A percentile compares a stretch with the other conserved stretches of the same genome.
Conservation (phyloP, 345 rosid genomes). For the Syzygium oleosum region DNA sequence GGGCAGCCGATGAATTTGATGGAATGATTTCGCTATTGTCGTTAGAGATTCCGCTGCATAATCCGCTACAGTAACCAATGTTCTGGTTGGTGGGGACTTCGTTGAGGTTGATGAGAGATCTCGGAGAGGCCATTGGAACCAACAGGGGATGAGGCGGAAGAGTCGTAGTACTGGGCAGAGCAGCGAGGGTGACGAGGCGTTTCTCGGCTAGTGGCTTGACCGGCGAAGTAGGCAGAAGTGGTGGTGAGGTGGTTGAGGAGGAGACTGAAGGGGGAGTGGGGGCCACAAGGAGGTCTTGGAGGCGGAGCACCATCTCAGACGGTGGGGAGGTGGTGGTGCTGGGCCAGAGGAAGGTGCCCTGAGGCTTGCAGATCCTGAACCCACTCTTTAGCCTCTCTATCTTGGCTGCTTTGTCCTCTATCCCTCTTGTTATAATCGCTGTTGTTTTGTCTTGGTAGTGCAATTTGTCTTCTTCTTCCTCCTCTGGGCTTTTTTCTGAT, state of each 20-base stretch:
- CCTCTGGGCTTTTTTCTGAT: background rate
- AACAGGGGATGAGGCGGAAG: background rate
- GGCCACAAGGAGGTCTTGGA: constrained; percentile 14
- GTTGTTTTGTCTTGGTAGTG: background rate
- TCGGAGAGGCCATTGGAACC: background rate
- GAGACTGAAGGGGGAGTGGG: constrained; percentile 40
- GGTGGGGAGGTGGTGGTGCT: constrained; percentile 20
- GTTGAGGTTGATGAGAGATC: constrained; percentile 36
- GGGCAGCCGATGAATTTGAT: constrained; percentile 3
- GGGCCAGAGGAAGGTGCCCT: constrained; percentile 75
- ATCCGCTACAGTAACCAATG: background rate
- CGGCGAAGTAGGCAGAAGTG: constrained; percentile 6
- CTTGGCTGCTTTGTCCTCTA: constrained; percentile 38
- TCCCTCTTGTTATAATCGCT: constrained; percentile 1
- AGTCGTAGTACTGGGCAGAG: background rate
- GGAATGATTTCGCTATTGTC: background rate
- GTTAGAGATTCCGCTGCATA: background rate
- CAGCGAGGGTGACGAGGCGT: background rate
- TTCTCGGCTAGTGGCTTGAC: constrained; percentile 2
- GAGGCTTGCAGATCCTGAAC: constrained; percentile 79
- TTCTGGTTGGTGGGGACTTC: constrained; percentile 23
- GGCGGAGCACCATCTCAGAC: constrained; percentile 12
- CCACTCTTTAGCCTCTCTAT: constrained; percentile 61
- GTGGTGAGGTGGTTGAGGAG: constrained; percentile 22
- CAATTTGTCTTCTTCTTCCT: background rate